These are phyloP conservation scores for Mimosa pudica DNA, from an alignment of 306 rosid genomes.

Conservation along the genomic window DNA sequence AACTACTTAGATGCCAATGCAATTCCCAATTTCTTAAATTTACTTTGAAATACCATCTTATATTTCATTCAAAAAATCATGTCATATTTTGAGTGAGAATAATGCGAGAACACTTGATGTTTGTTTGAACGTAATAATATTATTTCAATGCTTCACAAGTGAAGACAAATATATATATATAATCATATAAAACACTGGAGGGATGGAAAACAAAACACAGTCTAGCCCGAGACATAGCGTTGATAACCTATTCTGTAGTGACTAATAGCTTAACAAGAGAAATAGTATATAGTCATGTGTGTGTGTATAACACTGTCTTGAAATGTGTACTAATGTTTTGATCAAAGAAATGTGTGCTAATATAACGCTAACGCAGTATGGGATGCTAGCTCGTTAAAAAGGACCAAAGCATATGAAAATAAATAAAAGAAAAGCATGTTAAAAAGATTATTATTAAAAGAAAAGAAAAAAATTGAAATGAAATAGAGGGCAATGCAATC, in stretches of 20 bases:
- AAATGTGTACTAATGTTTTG: no score
- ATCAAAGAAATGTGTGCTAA: no score
- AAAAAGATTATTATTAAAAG: no score
- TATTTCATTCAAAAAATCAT: conserved; percentile 1
- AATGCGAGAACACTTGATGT: not conserved
- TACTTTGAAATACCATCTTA: conserved; percentile 7
- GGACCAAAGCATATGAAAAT: not conserved
- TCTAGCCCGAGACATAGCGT: not conserved
- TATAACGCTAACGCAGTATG: not conserved
- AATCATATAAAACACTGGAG: not conserved
- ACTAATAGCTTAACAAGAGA: no score
- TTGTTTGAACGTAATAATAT: not conserved
- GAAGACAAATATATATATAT: not conserved
- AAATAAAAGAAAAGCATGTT: not conserved
- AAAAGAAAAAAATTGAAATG: no score
- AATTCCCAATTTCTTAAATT: not conserved
- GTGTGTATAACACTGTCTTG: no score
- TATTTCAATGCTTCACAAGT: not conserved
- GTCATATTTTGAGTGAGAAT: conserved; percentile 3
- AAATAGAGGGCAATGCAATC: no score
- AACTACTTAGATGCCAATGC: conserved; percentile 6
- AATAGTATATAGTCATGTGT: no score
- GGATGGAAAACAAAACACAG: no score
- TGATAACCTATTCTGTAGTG: not conserved
- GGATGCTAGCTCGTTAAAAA: not conserved